These are phyloP conservation scores for Xylaria sp. DNA, from an alignment of 2,329 filamentous ascomycete species.

Conservation along the genomic window DNA sequence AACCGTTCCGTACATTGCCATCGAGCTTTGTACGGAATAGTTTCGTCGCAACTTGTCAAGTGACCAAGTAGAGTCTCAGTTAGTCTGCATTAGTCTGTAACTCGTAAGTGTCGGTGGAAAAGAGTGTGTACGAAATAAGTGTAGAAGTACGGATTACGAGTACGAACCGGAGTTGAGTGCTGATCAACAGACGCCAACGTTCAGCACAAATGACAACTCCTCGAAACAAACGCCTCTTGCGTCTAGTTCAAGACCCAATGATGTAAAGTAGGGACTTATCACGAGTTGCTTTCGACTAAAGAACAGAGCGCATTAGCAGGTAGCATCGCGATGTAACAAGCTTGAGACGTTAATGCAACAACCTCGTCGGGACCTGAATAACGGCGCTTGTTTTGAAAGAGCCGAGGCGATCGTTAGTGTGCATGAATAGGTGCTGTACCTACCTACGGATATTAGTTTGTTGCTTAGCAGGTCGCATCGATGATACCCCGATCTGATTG, in stretches of 20 bases:
- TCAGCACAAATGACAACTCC: too few relatives aligned
- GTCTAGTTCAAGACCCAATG: too few relatives aligned
- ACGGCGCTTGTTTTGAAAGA: constrained; percentile 17
- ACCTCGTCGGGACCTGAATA: neutral
- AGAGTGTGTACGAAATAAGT: too few relatives aligned
- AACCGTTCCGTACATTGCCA: too few relatives aligned
- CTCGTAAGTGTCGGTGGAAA: neutral
- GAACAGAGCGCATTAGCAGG: too few relatives aligned
- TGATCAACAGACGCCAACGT: neutral
- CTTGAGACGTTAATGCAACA: neutral
- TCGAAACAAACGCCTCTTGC: too few relatives aligned
- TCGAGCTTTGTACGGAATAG: neutral
- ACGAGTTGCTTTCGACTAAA: too few relatives aligned
- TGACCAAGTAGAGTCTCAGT: neutral
- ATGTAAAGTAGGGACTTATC: too few relatives aligned
- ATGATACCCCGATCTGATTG: neutral
- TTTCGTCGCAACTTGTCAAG: too few relatives aligned
- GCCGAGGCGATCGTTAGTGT: constrained; percentile 2
- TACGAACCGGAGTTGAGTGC: too few relatives aligned
- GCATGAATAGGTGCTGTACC: neutral
- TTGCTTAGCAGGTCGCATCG: constrained; percentile 5
- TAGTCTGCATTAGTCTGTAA: neutral
- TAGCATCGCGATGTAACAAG: neutral
- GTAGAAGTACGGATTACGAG: too few relatives aligned
- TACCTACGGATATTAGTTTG: neutral